Conservation (phyloP, 2,329 filamentous ascomycete species). For the Sclerotinia spermophila region DNA sequence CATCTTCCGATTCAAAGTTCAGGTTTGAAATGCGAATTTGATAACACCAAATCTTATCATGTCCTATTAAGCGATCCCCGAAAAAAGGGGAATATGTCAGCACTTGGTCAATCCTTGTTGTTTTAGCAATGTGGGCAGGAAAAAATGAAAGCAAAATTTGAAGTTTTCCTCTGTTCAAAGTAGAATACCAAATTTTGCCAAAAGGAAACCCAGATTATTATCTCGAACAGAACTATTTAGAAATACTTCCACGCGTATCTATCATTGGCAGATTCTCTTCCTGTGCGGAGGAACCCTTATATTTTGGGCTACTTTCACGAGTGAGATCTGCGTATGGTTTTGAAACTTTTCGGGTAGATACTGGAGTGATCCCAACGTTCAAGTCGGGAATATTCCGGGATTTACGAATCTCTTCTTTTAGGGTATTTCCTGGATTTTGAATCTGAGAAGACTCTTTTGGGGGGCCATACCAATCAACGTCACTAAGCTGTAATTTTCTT, state of each 20-base stretch:
- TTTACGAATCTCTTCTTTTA: background rate
- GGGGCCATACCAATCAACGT: slow-evolving; percentile 86
- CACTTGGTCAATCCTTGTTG: slow-evolving; percentile 10
- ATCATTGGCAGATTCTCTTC: slow-evolving; percentile 28
- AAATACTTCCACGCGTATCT: slow-evolving; percentile 30
- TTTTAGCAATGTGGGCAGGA: slow-evolving; percentile 11
- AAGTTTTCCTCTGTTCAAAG: background rate
- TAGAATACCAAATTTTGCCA: slow-evolving; percentile 11
- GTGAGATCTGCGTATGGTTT: background rate
- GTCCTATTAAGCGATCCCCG: slow-evolving; percentile 20
- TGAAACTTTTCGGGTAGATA: slow-evolving; percentile 12
- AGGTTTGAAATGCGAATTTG: background rate
- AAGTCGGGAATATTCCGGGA: slow-evolving; percentile 2
- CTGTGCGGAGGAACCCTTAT: slow-evolving; percentile 8
- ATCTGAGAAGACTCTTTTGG: slow-evolving; percentile 27
- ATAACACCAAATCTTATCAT: slow-evolving; percentile 18
- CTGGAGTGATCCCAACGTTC: background rate
- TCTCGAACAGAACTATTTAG: slow-evolving; percentile 17
- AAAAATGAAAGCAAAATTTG: slow-evolving; percentile 14
- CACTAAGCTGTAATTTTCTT: slow-evolving; percentile 88
- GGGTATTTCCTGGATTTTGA: slow-evolving; percentile 21
- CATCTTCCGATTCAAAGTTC: background rate
- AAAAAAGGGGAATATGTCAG: slow-evolving; percentile 17
- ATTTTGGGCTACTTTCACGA: background rate
- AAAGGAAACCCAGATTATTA: slow-evolving; percentile 24